Evolutionary conservation across 2,329 filamentous ascomycete species (phyloP), one percentile per base, ranked within the genome.

Genomic region (Ascochyta rabiei): DNA sequence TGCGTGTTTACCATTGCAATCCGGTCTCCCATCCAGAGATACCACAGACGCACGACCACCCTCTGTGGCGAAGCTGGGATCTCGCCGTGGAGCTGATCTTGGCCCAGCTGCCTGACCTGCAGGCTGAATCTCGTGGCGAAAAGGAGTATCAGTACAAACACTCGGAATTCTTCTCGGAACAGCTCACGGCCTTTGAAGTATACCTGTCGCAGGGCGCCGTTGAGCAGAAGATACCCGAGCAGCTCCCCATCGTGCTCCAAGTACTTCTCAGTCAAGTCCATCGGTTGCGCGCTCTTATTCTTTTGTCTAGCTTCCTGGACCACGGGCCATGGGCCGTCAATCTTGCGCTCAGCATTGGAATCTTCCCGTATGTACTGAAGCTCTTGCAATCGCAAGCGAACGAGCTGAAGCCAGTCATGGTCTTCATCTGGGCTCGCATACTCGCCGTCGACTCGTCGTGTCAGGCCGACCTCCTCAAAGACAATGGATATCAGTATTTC

Each of bases 241-340:
- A 99, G 75, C 84, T 99, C 13, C 95, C 95, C 2, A 96, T 99
- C 40, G 93, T 99, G 4, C 83, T 99, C 3, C 95, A 99, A 74
- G 95, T 99, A 9, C 83, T 99, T 12, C 83, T 99, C 6, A 98
- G 93, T 72, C 95, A 99, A 74, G 93, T 96, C 56, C 95, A 99
- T 73, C 83, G 95, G 63, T 85, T 99, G 23, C 84, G 95, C 44
- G 95, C 95, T 15, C 82, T 99, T 59, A 96, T 99, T 47, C 80
- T 99, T 6, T 82, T 99, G 0, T 95, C 93, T 53, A 91, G 92
- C 62, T 99, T 99, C 75, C 81, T 99, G 18, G 95, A 99, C 68
- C 84, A 98, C 34, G 95, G 95, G 0, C 95, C 95, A 0, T 99
- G 95, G 95, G 96, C 95, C 26, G 95, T 99, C n/a, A 95, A 98